These are phyloP conservation scores for Metschnikowia dekortorum DNA, from an alignment of 805 yeast genomes.

Conservation along the genomic window DNA sequence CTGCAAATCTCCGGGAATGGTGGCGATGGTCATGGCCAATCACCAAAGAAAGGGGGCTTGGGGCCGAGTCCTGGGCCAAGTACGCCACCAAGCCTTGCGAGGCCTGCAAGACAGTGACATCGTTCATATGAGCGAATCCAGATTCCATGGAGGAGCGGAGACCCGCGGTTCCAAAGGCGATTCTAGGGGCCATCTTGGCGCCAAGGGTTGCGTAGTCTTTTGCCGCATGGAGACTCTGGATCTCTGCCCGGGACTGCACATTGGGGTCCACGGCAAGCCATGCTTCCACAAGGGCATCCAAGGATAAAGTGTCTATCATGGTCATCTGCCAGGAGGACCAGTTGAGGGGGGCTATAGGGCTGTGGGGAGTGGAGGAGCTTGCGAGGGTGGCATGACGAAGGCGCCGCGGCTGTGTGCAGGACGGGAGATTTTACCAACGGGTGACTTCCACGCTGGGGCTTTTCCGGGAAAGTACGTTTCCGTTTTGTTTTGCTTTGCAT, in stretches of 20 bases:
- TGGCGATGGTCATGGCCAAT: slow-evolving; percentile 91
- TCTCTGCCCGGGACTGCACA: slow-evolving; percentile 52
- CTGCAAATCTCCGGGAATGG: slow-evolving; percentile 76
- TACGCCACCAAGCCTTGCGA: slow-evolving; percentile 74
- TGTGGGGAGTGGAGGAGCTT: too few species aligned
- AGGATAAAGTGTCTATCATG: neutral
- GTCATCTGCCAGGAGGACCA: too few species aligned
- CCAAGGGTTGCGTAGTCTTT: slow-evolving; percentile 44
- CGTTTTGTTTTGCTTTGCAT: too few species aligned
- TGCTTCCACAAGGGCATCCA: slow-evolving; percentile 27
- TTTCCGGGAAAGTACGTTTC: too few species aligned
- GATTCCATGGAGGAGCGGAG: slow-evolving; percentile 85
- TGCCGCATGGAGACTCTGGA: slow-evolving; percentile 38
- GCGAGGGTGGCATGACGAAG: too few species aligned
- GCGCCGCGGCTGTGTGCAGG: too few species aligned
- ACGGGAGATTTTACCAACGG: too few species aligned
- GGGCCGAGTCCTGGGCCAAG: slow-evolving; percentile 19
- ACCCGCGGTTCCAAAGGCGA: slow-evolving; percentile 92
- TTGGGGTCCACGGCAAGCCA: slow-evolving; percentile 37
- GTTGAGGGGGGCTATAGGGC: neutral
- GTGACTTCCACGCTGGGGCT: too few species aligned
- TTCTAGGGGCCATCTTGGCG: slow-evolving; percentile 50
- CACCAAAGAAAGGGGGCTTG: slow-evolving; percentile 47
- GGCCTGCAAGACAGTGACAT: slow-evolving; percentile 83
- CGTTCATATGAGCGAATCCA: slow-evolving; percentile 86